Conservation (phyloP, 2,329 filamentous ascomycete species). For the Colletotrichum tamarilloi region DNA sequence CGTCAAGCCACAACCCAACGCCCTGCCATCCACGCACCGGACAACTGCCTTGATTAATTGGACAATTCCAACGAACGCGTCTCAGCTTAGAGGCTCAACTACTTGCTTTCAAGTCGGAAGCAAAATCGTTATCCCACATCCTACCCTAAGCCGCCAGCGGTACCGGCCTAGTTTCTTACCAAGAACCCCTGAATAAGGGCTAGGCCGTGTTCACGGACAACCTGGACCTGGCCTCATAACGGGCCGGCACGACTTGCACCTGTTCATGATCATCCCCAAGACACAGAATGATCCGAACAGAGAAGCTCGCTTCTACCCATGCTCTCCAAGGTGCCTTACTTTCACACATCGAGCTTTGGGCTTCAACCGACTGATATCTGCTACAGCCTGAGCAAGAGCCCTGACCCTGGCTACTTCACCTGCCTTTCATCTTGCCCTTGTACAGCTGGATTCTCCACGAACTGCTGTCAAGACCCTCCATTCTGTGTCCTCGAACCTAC, state of each 20-base stretch:
- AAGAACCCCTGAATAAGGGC: not conserved
- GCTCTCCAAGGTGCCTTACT: not conserved
- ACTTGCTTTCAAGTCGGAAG: not conserved
- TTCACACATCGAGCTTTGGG: constrained; percentile 6
- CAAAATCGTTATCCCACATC: not conserved
- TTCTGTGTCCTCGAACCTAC: not conserved
- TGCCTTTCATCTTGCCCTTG: not conserved
- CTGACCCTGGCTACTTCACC: not conserved
- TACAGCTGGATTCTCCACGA: not conserved
- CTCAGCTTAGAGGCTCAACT: not conserved
- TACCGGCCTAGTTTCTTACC: not conserved
- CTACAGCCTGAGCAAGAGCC: constrained; percentile 1
- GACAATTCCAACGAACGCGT: not conserved
- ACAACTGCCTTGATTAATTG: not conserved
- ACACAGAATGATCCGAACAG: not conserved
- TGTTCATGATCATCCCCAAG: not conserved
- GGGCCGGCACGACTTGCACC: constrained; percentile 30
- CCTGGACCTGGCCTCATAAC: constrained; percentile 18
- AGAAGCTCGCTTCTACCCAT: not conserved
- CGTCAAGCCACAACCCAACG: not conserved
- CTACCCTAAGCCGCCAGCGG: no score
- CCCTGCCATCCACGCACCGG: not conserved
- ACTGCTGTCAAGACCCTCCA: not conserved
- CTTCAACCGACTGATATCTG: constrained; percentile 9
- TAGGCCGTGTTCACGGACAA: not conserved